Conservation (phyloP, 2,329 filamentous ascomycete genomes). For the Alternaria brassicicola region DNA sequence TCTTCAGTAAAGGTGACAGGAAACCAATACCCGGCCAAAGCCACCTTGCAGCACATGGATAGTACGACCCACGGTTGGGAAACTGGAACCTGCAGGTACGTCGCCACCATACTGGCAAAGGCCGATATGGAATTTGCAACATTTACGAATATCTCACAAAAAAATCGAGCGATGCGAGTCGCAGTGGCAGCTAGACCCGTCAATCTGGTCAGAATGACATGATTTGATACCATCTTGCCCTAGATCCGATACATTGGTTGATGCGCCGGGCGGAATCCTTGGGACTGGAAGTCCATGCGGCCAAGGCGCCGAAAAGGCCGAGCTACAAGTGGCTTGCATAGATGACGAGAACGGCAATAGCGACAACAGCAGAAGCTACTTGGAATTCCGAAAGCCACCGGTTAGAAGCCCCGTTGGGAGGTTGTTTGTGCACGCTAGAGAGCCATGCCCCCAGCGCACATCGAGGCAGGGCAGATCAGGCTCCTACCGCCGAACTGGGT, state of each 20-base stretch:
- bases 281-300: conserved; percentile 3
- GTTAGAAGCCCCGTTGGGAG: not conserved
- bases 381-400: not conserved
- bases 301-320: conserved; percentile 13
- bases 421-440: not conserved
- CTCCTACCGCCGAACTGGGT: not conserved
- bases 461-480: not conserved
- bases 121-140: not conserved
- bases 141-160: not conserved
- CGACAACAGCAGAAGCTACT: not conserved
- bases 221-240: not conserved
- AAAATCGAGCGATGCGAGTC: not conserved
- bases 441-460: not conserved
- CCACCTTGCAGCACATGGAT: not conserved
- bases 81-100: not conserved
- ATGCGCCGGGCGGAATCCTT: conserved; percentile 18
- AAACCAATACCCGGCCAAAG: not conserved
- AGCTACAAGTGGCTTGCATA: not conserved
- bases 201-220: conserved; percentile 1
- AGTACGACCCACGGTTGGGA: not conserved
- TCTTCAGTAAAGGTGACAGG: not conserved
- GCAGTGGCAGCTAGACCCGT: not conserved
- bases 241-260: conserved; percentile 14
- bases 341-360: not conserved
- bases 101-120: not conserved